Evolutionary conservation across 805 yeast species (phyloP).

Genomic region (Saturnispora kantuleensis): DNA sequence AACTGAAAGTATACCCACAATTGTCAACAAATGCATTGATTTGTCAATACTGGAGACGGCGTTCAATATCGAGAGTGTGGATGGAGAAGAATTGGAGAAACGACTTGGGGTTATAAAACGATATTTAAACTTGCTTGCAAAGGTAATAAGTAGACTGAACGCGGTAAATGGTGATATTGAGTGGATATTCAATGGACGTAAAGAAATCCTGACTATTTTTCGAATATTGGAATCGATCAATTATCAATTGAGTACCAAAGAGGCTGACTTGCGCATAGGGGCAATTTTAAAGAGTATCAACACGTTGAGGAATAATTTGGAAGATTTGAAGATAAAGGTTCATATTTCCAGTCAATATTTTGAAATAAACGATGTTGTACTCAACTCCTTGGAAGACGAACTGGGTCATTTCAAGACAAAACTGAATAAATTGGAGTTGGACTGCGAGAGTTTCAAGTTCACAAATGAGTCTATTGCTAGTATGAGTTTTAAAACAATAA

Average conservation of each 20-base stretch:
- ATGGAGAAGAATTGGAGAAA: no score
- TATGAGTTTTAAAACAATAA: not conserved
- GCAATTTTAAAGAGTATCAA: no score
- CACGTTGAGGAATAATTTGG: not conserved
- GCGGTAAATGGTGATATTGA: not conserved
- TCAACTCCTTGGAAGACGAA: conserved; percentile 33
- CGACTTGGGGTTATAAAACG: not conserved
- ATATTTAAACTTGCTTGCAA: conserved; percentile 1
- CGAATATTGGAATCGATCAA: no score
- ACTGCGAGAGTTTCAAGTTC: conserved; percentile 24
- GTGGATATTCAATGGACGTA: conserved; percentile 28
- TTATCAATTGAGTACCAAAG: no score
- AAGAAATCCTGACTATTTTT: conserved; percentile 25
- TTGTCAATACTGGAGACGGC: not conserved
- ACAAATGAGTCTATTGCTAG: conserved; percentile 20
- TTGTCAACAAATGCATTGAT: conserved; percentile 4
- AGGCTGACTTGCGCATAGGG: no score
- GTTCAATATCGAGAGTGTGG: not conserved
- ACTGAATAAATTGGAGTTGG: not conserved
- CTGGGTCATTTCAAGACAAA: conserved; percentile 13
- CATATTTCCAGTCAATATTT: conserved; percentile 34
- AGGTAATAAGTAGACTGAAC: not conserved
- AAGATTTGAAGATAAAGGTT: conserved; percentile 23
- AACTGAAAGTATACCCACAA: conserved; percentile 1
- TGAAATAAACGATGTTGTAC: conserved; percentile 33